Conservation (phyloP, 257 asterid species). For the Handroanthus guayacan region DNA sequence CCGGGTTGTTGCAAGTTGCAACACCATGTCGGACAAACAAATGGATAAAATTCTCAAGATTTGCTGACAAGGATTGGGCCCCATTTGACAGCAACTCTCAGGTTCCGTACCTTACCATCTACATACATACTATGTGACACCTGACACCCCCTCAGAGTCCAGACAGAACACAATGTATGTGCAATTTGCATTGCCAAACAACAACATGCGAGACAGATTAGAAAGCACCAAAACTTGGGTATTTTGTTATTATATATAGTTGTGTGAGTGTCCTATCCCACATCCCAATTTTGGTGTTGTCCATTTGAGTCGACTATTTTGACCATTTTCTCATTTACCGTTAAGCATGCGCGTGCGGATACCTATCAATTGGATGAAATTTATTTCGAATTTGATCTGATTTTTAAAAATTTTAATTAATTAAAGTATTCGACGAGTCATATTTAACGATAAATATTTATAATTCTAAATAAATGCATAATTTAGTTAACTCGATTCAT, state of each 20-base stretch:
- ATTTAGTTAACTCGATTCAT: too few species aligned
- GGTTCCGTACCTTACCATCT: constrained; percentile 19
- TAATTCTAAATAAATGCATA: too few species aligned
- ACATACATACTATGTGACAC: not conserved
- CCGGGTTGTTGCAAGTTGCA: not conserved
- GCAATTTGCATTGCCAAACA: too few species aligned
- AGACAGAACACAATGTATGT: not conserved
- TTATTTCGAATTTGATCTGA: not conserved
- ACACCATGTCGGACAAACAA: constrained; percentile 24
- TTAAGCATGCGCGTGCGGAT: not conserved
- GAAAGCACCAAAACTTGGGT: too few species aligned
- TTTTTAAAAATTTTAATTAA: too few species aligned
- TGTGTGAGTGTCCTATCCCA: constrained; percentile 22
- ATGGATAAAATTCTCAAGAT: constrained; percentile 40
- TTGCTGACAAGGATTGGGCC: constrained; percentile 43
- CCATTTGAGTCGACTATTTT: constrained; percentile 25
- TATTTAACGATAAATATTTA: too few species aligned
- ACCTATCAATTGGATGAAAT: not conserved
- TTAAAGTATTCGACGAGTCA: too few species aligned
- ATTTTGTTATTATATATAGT: constrained; percentile 28
- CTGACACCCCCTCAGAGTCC: not conserved
- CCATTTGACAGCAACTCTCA: constrained; percentile 15
- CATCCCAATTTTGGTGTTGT: not conserved
- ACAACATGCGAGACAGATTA: too few species aligned
- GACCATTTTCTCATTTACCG: constrained; percentile 28